Conservation (phyloP, 257 asterid species). For the Agastache rugosa region DNA sequence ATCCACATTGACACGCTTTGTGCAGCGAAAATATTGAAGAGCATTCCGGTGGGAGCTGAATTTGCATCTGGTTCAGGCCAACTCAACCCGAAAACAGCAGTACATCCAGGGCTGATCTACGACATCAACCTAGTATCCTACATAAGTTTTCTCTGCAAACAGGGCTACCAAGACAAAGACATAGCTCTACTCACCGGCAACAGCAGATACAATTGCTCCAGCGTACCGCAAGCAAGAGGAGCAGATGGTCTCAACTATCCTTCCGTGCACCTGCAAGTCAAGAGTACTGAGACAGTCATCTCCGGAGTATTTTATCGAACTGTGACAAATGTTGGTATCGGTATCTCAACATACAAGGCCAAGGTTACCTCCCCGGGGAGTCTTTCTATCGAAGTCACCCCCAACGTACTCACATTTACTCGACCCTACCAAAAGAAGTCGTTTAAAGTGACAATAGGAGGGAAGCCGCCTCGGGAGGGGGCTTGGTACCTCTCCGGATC, state of each 20-base stretch:
- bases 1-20: neutral
- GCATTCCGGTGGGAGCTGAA: constrained; percentile 47
- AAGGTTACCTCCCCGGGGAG: constrained; percentile 44
- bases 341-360: constrained; percentile 52
- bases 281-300: constrained; percentile 31
- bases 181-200: constrained; percentile 52
- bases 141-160: constrained; percentile 65
- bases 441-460: constrained; percentile 60
- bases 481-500: constrained; percentile 45
- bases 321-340: constrained; percentile 62
- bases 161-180: constrained; percentile 50
- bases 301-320: constrained; percentile 61
- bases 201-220: constrained; percentile 54
- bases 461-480: constrained; percentile 30
- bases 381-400: constrained; percentile 53
- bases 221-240: constrained; percentile 44
- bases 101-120: constrained; percentile 72
- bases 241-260: constrained; percentile 78
- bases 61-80: constrained; percentile 71
- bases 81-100: constrained; percentile 59
- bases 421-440: constrained; percentile 47
- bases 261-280: constrained; percentile 57
- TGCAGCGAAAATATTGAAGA: constrained; percentile 63
- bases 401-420: constrained; percentile 48
- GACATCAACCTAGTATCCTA: constrained; percentile 52